Base-by-base conservation (phyloP, 2,329 filamentous ascomycete species). In the Dothistroma septosporum region DNA sequence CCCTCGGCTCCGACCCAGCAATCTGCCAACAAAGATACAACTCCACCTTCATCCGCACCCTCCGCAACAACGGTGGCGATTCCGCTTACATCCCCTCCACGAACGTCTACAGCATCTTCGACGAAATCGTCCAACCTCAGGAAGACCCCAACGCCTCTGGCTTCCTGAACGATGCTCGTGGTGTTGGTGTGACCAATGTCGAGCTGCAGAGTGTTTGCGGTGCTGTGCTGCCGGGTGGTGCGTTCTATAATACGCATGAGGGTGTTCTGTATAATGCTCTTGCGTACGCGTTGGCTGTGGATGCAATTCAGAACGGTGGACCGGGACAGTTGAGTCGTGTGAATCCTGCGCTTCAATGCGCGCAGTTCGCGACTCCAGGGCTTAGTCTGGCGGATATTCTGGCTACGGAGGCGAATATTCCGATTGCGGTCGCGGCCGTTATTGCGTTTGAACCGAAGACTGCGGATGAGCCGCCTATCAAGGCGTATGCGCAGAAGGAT, bases 1-100 rank as follows among this genome's bases (percentile, higher is more conserved):
- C 53, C 60, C 41, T 64, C 53, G 48, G 64, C 33, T 77, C 73
- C 61, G 52, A 64, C 21, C 80, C 80, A 0, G 68, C 76, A 1
- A 69, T 82, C 37, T 69, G 78, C 7, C 81, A 84, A 69, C 81
- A 83, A 65, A 65, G 76, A 53, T 78, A 78, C 58, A 75, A 75
- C 48, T 77, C 74, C 44, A 73, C 76, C 7, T 81, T 77, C 68
- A 73, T 83, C 61, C 66, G 61, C 10, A 74, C 73, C 0, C 69
- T 84, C 7, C 76, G 80, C 24, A 66, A 67, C 21, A 71, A 77
- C 57, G 78, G 76, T 31, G 82, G 82, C 0, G 79, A 80, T 57
- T 78, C 77, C 0, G 80, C 80, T 1, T 84, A 82, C 64, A 80
- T 85, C 0, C 80, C 82, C 1, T 84, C 82, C 0, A 84, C 82